phyloP scores from a whole-genome alignment of 805 yeast genomes.

The Torulaspora quercuum region DNA sequence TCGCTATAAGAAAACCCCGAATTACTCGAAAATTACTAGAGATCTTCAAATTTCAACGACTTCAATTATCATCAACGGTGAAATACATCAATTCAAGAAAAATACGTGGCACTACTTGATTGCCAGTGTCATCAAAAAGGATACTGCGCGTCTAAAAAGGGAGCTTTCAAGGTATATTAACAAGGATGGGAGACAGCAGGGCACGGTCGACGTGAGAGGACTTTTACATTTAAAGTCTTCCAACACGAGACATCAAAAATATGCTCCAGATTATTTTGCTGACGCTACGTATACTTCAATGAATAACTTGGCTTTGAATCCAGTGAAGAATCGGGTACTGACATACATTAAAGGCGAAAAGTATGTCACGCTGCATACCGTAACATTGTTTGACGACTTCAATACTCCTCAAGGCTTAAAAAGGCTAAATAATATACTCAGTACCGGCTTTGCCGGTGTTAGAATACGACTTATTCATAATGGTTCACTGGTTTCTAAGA shows the following conservation, averaged over 20 bases:
- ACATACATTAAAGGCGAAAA: slow-evolving; percentile 21
- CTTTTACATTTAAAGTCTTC: slow-evolving; percentile 32
- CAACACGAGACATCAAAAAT: slow-evolving; percentile 44
- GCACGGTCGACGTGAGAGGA: slow-evolving; percentile 27
- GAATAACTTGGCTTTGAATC: slow-evolving; percentile 21
- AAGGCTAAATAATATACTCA: slow-evolving; percentile 43
- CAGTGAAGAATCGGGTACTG: slow-evolving; percentile 22
- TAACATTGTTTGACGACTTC: slow-evolving; percentile 63
- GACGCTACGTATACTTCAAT: slow-evolving; percentile 34
- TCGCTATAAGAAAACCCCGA: slow-evolving; percentile 22
- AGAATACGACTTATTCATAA: slow-evolving; percentile 42
- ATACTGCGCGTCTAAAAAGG: slow-evolving; percentile 38
- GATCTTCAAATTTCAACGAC: slow-evolving; percentile 47
- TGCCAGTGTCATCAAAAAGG: slow-evolving; percentile 53
- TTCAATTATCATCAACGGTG: slow-evolving; percentile 68
- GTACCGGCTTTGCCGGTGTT: slow-evolving; percentile 32
- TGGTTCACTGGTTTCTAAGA: slow-evolving; percentile 18
- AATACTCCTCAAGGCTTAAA: slow-evolving; percentile 36
- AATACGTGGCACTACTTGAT: slow-evolving; percentile 53
- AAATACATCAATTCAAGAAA: slow-evolving; percentile 48
- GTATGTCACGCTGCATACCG: slow-evolving; percentile 33
- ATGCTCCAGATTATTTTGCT: slow-evolving; percentile 48
- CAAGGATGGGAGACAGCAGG: slow-evolving; percentile 10
- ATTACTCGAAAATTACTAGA: slow-evolving; percentile 28
- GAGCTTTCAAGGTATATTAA: slow-evolving; percentile 18